Evolutionary conservation across 2,329 filamentous ascomycete species (phyloP).

Genomic region (Aspergillus pseudoterreus): DNA sequence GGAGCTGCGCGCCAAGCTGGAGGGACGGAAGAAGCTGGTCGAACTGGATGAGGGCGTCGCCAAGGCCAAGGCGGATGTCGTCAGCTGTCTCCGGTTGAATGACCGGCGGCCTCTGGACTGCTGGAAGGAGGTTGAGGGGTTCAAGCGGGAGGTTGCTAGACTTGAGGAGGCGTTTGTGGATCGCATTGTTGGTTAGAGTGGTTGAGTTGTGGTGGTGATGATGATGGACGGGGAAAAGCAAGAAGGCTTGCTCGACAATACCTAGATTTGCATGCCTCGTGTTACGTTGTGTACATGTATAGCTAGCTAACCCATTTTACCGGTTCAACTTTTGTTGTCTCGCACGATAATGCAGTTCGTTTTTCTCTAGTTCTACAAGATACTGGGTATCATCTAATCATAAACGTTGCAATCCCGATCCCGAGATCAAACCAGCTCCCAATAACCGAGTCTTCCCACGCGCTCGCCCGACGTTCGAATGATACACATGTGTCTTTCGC

Average conservation of each 20-base stretch:
- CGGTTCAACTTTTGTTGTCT: conserved; percentile 5
- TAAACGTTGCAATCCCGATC: not conserved
- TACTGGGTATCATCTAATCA: not conserved
- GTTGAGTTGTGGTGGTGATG: not conserved
- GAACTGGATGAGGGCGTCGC: conserved; percentile 69
- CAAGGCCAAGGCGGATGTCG: conserved; percentile 69
- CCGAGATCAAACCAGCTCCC: conserved; percentile 61
- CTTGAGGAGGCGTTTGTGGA: conserved; percentile 87
- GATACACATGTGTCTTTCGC: conserved; percentile 56
- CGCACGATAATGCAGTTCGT: not conserved
- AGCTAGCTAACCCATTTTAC: conserved; percentile 9
- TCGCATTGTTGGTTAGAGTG: conserved; percentile 55
- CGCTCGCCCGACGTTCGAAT: conserved; percentile 76
- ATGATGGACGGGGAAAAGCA: conserved; percentile 6
- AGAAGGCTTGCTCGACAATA: conserved; percentile 10
- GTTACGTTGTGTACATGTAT: conserved; percentile 20
- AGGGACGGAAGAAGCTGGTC: conserved; percentile 58
- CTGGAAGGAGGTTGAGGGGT: conserved; percentile 87
- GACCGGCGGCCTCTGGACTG: conserved; percentile 88
- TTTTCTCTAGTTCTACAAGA: no score
- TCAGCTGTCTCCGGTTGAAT: conserved; percentile 76
- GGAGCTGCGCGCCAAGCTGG: conserved; percentile 54
- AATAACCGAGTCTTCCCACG: conserved; percentile 72
- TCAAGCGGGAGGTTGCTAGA: conserved; percentile 83
- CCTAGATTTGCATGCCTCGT: conserved; percentile 6